Evolutionary conservation across 2,329 filamentous ascomycete species (phyloP).

Genomic region (Mycocentrospora acerina): DNA sequence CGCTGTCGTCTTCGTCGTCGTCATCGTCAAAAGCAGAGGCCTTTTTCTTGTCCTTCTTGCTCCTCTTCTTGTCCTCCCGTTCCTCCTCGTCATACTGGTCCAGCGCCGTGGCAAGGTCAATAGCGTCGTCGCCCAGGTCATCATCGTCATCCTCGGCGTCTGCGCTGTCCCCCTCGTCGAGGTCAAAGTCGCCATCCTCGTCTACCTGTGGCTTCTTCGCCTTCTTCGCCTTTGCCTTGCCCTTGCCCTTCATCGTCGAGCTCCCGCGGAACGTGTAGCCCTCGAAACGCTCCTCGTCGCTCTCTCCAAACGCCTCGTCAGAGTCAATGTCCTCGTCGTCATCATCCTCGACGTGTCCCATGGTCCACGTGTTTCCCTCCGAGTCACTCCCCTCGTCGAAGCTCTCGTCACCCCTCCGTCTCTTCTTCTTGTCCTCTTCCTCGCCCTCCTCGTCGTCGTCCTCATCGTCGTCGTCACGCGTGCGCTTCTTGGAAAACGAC

Average conservation of each 20-base stretch:
- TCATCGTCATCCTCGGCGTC: conserved; percentile 58
- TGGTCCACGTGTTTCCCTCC: conserved; percentile 80
- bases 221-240: conserved; percentile 49
- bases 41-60: conserved; percentile 41
- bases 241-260: conserved; percentile 47
- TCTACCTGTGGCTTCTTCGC: conserved; percentile 32
- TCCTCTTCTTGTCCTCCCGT: conserved; percentile 26
- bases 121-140: conserved; percentile 63
- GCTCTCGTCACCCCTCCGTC: conserved; percentile 52
- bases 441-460: conserved; percentile 42
- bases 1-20: conserved; percentile 59
- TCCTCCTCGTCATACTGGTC: conserved; percentile 50
- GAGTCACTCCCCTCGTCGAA: conserved; percentile 76
- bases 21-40: conserved; percentile 50
- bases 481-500: conserved; percentile 43
- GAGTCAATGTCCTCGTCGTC: conserved; percentile 70
- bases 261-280: conserved; percentile 70
- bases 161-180: conserved; percentile 50
- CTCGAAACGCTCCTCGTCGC: conserved; percentile 82
- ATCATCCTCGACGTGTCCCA: conserved; percentile 69
- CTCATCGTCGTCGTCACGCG: conserved; percentile 53
- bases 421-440: conserved; percentile 35
- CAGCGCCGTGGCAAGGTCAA: conserved; percentile 64
- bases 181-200: conserved; percentile 46
- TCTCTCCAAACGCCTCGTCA: conserved; percentile 84